A percentile compares a stretch with the other conserved stretches of the same genome.
Evolutionary conservation across 768 basidiomycete genomes (phyloP).

Genomic region (Agaricus subrufescens): DNA sequence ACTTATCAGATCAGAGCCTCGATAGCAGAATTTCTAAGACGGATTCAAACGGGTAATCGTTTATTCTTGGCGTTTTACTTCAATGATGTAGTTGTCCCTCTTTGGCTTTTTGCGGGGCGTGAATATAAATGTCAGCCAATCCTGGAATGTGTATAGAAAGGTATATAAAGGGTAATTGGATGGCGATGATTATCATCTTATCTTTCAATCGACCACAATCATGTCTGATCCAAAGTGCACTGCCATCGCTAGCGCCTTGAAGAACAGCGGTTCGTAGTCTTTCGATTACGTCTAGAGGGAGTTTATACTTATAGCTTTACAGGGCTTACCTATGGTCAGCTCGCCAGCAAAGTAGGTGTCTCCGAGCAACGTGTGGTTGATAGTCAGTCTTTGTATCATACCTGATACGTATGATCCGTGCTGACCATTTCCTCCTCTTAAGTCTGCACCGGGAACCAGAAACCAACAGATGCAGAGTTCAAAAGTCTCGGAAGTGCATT

Average conservation of each 20-base stretch:
- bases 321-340: slow-evolving; percentile 45
- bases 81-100: background rate
- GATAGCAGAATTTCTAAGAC: background rate
- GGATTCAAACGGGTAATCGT: background rate
- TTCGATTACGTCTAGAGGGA: background rate
- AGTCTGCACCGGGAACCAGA: slow-evolving; percentile 45
- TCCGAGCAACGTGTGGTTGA: slow-evolving; percentile 44
- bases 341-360: slow-evolving; percentile 42
- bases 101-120: background rate
- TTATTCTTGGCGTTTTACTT: background rate
- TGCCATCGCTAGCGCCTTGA: slow-evolving; percentile 51
- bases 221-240: slow-evolving; percentile 56
- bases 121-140: background rate
- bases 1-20: too few species aligned
- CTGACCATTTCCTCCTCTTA: background rate
- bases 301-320: background rate
- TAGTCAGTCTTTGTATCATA: slow-evolving; percentile 34
- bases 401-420: background rate
- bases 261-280: slow-evolving; percentile 36
- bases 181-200: background rate
- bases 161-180: background rate
- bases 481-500: slow-evolving; percentile 38
- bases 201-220: slow-evolving; percentile 12
- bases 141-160: background rate
- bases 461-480: slow-evolving; percentile 47